Evolutionary conservation across 306 rosid species (phyloP).

Genomic region (Styphnolobium japonicum): DNA sequence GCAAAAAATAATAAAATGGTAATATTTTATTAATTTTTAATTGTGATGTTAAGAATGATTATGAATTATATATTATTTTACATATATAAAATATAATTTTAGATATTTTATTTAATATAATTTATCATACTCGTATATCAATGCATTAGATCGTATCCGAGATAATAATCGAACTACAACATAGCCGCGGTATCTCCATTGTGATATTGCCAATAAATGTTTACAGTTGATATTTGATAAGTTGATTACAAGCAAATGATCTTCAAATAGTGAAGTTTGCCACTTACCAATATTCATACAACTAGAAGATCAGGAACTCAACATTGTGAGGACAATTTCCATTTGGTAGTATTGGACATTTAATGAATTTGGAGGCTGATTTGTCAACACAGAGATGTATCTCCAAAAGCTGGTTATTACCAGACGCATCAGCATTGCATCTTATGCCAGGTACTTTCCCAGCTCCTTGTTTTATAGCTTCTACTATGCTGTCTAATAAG

Average conservation of each 20-base stretch:
- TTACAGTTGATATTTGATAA: neutral
- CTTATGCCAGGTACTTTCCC: slow-evolving; percentile 37
- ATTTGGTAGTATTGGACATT: slow-evolving; percentile 43
- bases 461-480: slow-evolving; percentile 24
- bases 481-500: slow-evolving; percentile 17
- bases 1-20: no score
- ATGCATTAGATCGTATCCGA: no score
- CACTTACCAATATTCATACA: neutral
- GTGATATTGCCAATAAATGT: neutral
- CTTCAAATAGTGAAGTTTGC: neutral
- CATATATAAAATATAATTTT: no score
- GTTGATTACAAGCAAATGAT: neutral
- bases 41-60: no score
- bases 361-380: slow-evolving; percentile 45
- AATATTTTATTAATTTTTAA: no score
- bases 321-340: slow-evolving; percentile 31
- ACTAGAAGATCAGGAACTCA: slow-evolving; percentile 42
- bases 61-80: no score
- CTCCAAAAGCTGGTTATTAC: slow-evolving; percentile 46
- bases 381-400: slow-evolving; percentile 50
- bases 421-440: slow-evolving; percentile 48
- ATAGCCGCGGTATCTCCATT: neutral
- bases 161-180: no score
- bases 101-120: no score
- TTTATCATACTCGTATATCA: no score